These are phyloP conservation scores for Schizophyllum amplum DNA, from an alignment of 1,284 basidiomycete species.

Conservation along the genomic window DNA sequence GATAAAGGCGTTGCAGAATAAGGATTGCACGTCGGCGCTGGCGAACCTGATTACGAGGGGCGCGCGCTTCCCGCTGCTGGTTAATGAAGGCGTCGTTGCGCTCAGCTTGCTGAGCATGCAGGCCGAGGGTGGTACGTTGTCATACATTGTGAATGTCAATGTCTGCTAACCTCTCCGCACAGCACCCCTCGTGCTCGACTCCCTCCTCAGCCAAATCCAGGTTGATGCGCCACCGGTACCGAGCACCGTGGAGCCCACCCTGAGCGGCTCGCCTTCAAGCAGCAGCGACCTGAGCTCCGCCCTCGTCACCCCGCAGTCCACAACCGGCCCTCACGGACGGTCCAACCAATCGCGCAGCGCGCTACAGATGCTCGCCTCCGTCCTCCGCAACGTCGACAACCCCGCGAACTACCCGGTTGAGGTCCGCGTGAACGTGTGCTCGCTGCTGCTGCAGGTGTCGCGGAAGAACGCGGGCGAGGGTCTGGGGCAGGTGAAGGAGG, in stretches of 20 bases:
- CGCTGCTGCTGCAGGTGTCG: constrained; percentile 56
- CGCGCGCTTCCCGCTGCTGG: constrained; percentile 72
- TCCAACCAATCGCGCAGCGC: constrained; percentile 37
- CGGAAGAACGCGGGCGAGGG: constrained; percentile 41
- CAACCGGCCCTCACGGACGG: constrained; percentile 22
- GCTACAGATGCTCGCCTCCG: constrained; percentile 56
- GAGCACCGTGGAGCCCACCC: background rate
- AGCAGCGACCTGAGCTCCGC: constrained; percentile 37
- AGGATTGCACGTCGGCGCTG: constrained; percentile 52
- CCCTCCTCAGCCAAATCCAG: constrained; percentile 44
- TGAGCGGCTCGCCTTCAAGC: constrained; percentile 11
- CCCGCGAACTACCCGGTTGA: constrained; percentile 54
- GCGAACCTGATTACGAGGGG: constrained; percentile 71
- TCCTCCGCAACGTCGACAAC: constrained; percentile 48
- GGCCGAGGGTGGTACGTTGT: constrained; percentile 47
- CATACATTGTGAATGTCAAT: constrained; percentile 11
- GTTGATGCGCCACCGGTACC: constrained; percentile 22
- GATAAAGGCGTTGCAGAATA: constrained; percentile 43
- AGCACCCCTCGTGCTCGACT: constrained; percentile 57
- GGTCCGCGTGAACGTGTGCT: constrained; percentile 66
- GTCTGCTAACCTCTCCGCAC: too few relatives aligned
- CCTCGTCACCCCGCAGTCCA: constrained; percentile 29
- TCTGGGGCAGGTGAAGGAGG: constrained; percentile 40
- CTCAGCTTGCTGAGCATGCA: constrained; percentile 67
- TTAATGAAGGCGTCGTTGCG: constrained; percentile 87